Conservation (phyloP, 192 early-diverging fungal genomes). For the Mortierella alpina region DNA sequence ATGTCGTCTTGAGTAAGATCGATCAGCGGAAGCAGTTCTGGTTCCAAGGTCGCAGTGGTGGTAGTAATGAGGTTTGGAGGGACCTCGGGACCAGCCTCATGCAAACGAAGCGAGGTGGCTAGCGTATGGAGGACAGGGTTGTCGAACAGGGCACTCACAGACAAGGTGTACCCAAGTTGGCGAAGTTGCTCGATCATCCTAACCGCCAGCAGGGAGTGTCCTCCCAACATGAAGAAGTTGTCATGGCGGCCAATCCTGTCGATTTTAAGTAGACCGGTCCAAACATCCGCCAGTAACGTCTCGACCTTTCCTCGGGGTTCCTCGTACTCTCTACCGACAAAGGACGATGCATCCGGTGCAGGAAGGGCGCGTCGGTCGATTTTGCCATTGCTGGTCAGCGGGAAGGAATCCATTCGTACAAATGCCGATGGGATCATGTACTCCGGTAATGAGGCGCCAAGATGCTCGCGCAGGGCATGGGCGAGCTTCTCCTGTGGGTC, state of each 20-base stretch:
- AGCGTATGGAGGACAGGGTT: background rate
- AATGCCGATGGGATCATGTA: slow-evolving; percentile 68
- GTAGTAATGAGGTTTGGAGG: background rate
- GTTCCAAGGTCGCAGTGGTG: too few species aligned
- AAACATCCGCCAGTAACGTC: background rate
- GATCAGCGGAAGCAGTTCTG: too few species aligned
- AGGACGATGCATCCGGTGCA: background rate
- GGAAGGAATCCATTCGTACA: slow-evolving; percentile 13
- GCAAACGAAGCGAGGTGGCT: background rate
- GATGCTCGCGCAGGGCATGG: background rate
- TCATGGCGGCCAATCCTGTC: background rate
- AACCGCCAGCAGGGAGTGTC: slow-evolving; percentile 2
- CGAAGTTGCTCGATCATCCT: background rate
- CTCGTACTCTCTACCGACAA: background rate
- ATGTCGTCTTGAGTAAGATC: too few species aligned
- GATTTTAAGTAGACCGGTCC: background rate
- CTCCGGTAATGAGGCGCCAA: slow-evolving; percentile 45
- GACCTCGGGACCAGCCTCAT: background rate
- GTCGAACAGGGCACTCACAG: background rate
- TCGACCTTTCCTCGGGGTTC: slow-evolving; percentile 1
- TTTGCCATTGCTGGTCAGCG: slow-evolving; percentile 31
- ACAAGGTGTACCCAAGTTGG: background rate
- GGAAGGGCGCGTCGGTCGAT: slow-evolving; percentile 45
- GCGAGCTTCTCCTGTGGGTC: too few species aligned
- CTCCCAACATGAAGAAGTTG: slow-evolving; percentile 15